phyloP scores from a whole-genome alignment of 176 grass and related monocot genomes.

The Poa annua region DNA sequence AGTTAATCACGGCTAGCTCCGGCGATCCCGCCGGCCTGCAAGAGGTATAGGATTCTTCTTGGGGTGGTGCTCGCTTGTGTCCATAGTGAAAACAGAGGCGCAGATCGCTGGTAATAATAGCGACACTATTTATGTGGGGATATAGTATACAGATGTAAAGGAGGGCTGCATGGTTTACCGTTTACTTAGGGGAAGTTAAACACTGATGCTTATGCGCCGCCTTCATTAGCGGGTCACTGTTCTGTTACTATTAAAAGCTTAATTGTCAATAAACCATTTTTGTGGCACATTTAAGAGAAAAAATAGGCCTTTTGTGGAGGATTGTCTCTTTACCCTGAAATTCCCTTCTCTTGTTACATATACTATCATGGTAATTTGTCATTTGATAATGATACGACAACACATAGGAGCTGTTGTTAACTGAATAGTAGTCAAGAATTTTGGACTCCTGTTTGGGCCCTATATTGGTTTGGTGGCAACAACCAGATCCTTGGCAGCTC shows the following conservation, averaged over 20 bases:
- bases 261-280: slow-evolving; percentile 42
- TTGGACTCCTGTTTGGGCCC: slow-evolving; percentile 34
- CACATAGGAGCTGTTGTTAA: background rate
- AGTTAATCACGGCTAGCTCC: slow-evolving; percentile 20
- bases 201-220: background rate
- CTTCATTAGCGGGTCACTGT: background rate
- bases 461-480: slow-evolving; percentile 55
- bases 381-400: background rate
- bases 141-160: slow-evolving; percentile 33
- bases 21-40: background rate
- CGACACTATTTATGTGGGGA: background rate
- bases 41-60: slow-evolving; percentile 37
- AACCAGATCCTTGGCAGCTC: slow-evolving; percentile 34
- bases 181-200: slow-evolving; percentile 26
- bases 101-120: slow-evolving; percentile 35
- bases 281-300: slow-evolving; percentile 3
- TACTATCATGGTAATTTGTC: background rate
- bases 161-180: background rate
- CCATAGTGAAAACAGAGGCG: slow-evolving; percentile 13
- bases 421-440: slow-evolving; percentile 11
- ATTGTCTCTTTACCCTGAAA: background rate
- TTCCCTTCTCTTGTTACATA: background rate
- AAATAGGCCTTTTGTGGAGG: background rate
- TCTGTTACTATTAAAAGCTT: slow-evolving; percentile 14
- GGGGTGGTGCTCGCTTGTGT: background rate